These are phyloP conservation scores for Scheffersomyces ergatensis DNA, from an alignment of 805 yeast genomes.

Conservation along the genomic window DNA sequence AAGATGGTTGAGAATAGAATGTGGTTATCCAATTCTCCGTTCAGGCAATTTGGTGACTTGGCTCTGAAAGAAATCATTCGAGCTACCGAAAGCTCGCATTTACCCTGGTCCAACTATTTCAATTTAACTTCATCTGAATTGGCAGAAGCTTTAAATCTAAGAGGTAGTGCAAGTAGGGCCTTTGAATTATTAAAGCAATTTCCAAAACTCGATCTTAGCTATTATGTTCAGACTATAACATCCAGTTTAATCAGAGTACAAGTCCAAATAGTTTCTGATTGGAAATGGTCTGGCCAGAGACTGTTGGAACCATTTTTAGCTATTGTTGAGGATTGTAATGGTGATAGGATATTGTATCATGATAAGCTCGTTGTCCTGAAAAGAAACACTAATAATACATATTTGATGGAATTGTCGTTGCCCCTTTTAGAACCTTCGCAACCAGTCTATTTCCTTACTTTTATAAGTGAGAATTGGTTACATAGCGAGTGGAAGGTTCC, in stretches of 20 bases:
- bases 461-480: conserved; percentile 83
- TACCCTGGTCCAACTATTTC: conserved; percentile 82
- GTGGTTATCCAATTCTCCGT: conserved; percentile 85
- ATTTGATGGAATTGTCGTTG: conserved; percentile 63
- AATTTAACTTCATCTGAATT: conserved; percentile 71
- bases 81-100: conserved; percentile 73
- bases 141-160: conserved; percentile 76
- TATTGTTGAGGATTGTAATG: conserved; percentile 80
- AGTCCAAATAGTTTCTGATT: conserved; percentile 64
- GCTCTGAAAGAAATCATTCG: conserved; percentile 70
- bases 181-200: conserved; percentile 64
- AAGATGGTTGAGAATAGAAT: conserved; percentile 77
- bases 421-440: conserved; percentile 53
- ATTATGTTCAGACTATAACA: conserved; percentile 75
- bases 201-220: conserved; percentile 62
- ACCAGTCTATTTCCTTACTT: conserved; percentile 71
- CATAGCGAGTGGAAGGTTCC: conserved; percentile 68
- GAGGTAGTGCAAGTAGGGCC: conserved; percentile 58
- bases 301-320: conserved; percentile 58
- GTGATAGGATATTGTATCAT: conserved; percentile 64
- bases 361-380: conserved; percentile 54
- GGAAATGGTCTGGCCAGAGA: conserved; percentile 68
- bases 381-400: conserved; percentile 50
- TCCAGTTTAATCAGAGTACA: conserved; percentile 63
- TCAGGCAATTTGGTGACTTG: conserved; percentile 70